Evolutionary conservation across 441 rosid genomes (phyloP), one percentile per base, ranked within the genome.

Genomic region (Pelargonium cotyledonis): DNA sequence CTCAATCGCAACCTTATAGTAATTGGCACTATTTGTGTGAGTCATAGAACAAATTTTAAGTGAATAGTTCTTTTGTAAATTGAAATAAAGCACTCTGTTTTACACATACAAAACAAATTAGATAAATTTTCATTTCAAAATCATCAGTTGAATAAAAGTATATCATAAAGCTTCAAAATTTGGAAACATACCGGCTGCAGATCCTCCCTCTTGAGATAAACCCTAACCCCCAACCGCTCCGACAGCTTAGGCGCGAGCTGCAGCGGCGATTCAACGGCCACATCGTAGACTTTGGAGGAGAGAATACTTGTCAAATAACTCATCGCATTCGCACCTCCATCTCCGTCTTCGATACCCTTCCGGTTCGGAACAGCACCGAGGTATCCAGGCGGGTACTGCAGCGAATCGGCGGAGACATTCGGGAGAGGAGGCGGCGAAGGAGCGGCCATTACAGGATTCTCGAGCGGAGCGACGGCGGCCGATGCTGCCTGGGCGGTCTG

Each of bases 131-230:
- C 26, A 23, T 31, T 31, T 31, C 16, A 15, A 51, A 14, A n/a
- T n/a, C 57, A 51, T 14, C 57, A 51, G 35, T 14, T 51, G 16
- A 51, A 16, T 49, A 49, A 3, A 11, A 47, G 4, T 2, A 9
- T 47, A 9, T 1, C n/a, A 9, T 10, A 49, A 4, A 49, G 35
- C 35, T 31, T 31, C 35, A 16, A 49, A 49, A 49, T 11, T 4
- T 0, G 5, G 6, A 51, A 61, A 70, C 83, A 77, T 80, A 94
- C 99, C n/a, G 99, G 97, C 72, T 94, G 96, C 79, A 91, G 80
- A 78, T 91, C 99, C 83, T 91, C 96, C 46, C 99, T 72, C 83
- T 94, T 94, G 62, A 94, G 96, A 89, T 80, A 82, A 73, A 94
- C 71, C 1, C 81, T 80, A 47, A 84, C 87, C 19, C 92, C 93